Evolutionary conservation across 2,329 filamentous ascomycete species (phyloP), one percentile per base, ranked within the genome.

Genomic region (Aspergillus neoniger): DNA sequence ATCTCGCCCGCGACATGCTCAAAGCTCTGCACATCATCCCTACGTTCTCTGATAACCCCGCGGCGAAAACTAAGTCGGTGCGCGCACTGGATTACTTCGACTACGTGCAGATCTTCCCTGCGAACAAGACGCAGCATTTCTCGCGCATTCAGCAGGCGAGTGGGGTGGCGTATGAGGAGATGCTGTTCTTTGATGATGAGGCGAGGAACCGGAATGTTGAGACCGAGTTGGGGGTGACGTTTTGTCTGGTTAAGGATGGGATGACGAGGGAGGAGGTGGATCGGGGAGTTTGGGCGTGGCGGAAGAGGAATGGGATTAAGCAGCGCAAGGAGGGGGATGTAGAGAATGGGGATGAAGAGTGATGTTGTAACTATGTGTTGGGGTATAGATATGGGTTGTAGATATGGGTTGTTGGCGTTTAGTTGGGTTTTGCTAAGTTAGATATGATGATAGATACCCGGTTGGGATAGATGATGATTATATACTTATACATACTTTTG

Each of bases 141-240:
- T 83, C 88, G 70, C 81, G 85, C 5, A 81, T 98, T 67, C 85
- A 89, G 9, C 85, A 88, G 73, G 83, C 86, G 58, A 92, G 89
- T 14, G 87, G 87, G 1, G 76, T 97, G 2, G 79, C 81, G 5
- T 96, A 86, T 70, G 85, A 89, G 65, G 91, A 97, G 51, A 96
- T 98, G 89, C 75, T 98, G 36, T 98, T 98, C 76, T 98, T 98
- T 67, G 94, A 98, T 69, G 94, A 98, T 69, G 94, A 98, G 83
- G 82, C 83, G 55, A 80, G 94, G 62, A 98, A 98, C 72, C 82
- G 86, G 60, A 92, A 97, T 72, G 94, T 96, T 0, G 86, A 89
- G 76, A 77, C 73, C 1, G 80, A 83, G 49, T 70, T 97, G 53
- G 93, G 93, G 0, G 90, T 96, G 3, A 91, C 90, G 0, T 96